Evolutionary conservation across 192 early-diverging fungal species (phyloP), one percentile per base, ranked within the genome.

Genomic region (Cladochytrium replicatum): DNA sequence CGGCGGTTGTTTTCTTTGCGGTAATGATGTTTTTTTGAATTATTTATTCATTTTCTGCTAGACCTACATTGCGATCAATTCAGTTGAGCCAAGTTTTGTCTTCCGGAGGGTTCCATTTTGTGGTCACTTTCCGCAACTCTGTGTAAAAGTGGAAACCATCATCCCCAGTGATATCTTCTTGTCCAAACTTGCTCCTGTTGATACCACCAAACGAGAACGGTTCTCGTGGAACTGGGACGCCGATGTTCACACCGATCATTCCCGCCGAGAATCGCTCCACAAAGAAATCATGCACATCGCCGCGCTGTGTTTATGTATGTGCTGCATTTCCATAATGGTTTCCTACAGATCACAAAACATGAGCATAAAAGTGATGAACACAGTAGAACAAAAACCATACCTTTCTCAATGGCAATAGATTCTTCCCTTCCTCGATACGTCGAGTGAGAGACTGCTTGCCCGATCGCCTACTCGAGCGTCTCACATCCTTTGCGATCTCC

Each of bases 181-280:
- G 65, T 25, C 85, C 86, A 52, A 87, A 88, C 21, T 69, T 61
- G 32, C 75, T 79, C 38, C 64, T 60, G 38, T 83, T 79, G 55
- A 77, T 81, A 5, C 86, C 86, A 29, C 86, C 86, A 62, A 88
- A 88, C 19, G 83, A 84, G 45, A 88, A 88, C 32, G 86, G 86
- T 52, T 88, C 86, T 21, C 63, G 19, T 15, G 66, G 77, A 43
- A 84, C 78, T 4, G 82, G 82, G 32, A 84, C 78, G 7, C 78
- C 78, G 41, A 82, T 68, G 51, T 89, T 89, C 48, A 87, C 84
- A 17, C 87, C 87, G 8, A 85, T 63, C 87, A 89, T 89, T 6
- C 76, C 85, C 1, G 87, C 87, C 27, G 54, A 47, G 58, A 88
- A 83, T n/a, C 78, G 61, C 54, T 68, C 67, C 11, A 72, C 63